These are phyloP conservation scores for Pythium pyrilobum DNA, from an alignment of 352 stramenopile genomes.

Conservation along the genomic window DNA sequence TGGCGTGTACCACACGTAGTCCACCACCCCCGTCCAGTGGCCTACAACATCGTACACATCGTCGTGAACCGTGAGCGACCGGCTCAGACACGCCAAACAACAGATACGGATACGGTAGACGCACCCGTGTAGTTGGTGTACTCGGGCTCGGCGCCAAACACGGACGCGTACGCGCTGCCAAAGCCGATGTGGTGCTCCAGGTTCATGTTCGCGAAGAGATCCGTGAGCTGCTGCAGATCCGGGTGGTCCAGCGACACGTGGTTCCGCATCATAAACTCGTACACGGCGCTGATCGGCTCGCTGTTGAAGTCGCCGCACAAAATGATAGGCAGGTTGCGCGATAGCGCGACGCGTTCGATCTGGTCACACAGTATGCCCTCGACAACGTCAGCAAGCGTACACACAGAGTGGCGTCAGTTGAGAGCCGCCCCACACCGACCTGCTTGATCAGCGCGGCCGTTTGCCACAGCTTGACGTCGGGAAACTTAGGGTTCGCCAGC, in stretches of 20 bases:
- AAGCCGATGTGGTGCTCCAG: conserved; percentile 93
- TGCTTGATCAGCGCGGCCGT: conserved; percentile 84
- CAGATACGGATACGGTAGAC: not conserved
- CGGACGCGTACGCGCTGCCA: conserved; percentile 92
- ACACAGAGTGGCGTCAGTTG: no score
- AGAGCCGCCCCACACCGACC: conserved; percentile 18
- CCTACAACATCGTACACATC: no score
- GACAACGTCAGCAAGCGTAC: not conserved
- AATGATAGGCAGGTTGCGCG: conserved; percentile 90
- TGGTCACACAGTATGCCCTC: no score
- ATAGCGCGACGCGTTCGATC: conserved; percentile 69
- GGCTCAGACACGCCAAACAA: conserved; percentile 6
- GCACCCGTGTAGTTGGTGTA: conserved; percentile 98
- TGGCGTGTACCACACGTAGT: conserved; percentile 98
- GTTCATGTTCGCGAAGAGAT: conserved; percentile 50
- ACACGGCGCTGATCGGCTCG: conserved; percentile 94
- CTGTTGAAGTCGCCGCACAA: conserved; percentile 99
- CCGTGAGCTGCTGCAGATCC: conserved; percentile 67
- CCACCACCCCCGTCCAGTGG: conserved; percentile 93
- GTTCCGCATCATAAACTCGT: conserved; percentile 94
- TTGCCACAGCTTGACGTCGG: conserved; percentile 99
- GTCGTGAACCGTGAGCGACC: not conserved
- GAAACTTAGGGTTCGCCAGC: conserved; percentile 98
- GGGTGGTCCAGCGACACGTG: conserved; percentile 86
- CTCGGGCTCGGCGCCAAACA: conserved; percentile 94